Conservation (phyloP, 306 rosid species). For the Malus sylvestris region DNA sequence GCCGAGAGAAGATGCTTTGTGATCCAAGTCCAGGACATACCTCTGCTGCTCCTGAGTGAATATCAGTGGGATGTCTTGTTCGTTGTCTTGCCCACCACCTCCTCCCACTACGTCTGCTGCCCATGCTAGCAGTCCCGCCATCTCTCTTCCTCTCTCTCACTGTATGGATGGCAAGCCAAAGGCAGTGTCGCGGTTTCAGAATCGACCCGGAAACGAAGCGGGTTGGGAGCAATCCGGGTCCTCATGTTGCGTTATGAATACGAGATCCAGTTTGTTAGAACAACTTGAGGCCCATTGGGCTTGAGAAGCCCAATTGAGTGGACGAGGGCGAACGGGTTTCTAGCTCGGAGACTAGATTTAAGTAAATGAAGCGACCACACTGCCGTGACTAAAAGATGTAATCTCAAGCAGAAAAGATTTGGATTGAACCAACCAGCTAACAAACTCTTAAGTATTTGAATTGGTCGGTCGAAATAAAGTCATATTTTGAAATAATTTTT, state of each 20-base stretch:
- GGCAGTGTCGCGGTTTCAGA: not conserved
- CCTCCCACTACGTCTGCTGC: conserved; percentile 90
- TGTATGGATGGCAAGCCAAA: not conserved
- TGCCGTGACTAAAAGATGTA: too few species aligned
- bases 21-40: conserved; percentile 55
- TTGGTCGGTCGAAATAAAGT: too few species aligned
- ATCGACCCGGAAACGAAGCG: not conserved
- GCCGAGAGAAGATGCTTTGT: conserved; percentile 48
- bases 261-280: too few species aligned
- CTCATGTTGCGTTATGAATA: too few species aligned
- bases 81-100: conserved; percentile 34
- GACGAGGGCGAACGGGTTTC: too few species aligned
- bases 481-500: too few species aligned
- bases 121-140: conserved; percentile 97
- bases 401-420: too few species aligned
- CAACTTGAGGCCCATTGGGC: too few species aligned
- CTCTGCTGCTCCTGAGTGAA: conserved; percentile 56
- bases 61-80: conserved; percentile 44
- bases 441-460: too few species aligned
- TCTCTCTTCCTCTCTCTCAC: not conserved
- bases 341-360: too few species aligned
- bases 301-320: too few species aligned
- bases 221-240: not conserved
- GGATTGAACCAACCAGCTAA: not conserved
- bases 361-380: accelerated